Evolutionary conservation across 2,329 filamentous ascomycete species (phyloP).

Genomic region (Trichoderma sp.): DNA sequence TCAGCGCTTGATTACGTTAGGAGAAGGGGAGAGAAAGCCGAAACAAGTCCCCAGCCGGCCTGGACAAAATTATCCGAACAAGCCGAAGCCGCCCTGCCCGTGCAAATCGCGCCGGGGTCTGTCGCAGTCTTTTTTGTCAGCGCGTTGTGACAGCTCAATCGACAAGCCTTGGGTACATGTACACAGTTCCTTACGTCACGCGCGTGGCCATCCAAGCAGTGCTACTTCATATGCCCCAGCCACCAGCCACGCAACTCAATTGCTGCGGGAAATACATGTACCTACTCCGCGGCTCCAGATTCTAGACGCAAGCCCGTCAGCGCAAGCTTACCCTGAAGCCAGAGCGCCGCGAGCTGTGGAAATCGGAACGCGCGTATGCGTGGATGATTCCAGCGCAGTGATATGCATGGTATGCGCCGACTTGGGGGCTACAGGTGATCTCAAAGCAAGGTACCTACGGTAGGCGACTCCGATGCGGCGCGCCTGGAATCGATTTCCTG

Average conservation of each 20-base stretch:
- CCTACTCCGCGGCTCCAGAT: background rate
- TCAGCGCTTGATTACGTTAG: slow-evolving; percentile 26
- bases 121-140: slow-evolving; percentile 18
- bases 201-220: background rate
- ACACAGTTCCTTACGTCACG: slow-evolving; percentile 25
- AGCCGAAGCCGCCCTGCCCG: background rate
- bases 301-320: slow-evolving; percentile 19
- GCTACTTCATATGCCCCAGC: background rate
- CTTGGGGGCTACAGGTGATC: background rate
- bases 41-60: background rate
- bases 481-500: background rate
- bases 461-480: slow-evolving; percentile 16
- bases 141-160: background rate
- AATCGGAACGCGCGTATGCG: background rate
- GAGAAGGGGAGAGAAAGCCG: slow-evolving; percentile 9
- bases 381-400: background rate
- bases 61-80: slow-evolving; percentile 23
- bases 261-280: slow-evolving; percentile 27
- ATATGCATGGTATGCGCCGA: background rate
- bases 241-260: slow-evolving; percentile 22
- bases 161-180: background rate
- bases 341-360: background rate
- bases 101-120: background rate
- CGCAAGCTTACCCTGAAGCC: slow-evolving; percentile 18
- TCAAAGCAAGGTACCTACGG: background rate